Conservation (phyloP, 164 flowering plant genomes). For the Sextonia rubra region DNA sequence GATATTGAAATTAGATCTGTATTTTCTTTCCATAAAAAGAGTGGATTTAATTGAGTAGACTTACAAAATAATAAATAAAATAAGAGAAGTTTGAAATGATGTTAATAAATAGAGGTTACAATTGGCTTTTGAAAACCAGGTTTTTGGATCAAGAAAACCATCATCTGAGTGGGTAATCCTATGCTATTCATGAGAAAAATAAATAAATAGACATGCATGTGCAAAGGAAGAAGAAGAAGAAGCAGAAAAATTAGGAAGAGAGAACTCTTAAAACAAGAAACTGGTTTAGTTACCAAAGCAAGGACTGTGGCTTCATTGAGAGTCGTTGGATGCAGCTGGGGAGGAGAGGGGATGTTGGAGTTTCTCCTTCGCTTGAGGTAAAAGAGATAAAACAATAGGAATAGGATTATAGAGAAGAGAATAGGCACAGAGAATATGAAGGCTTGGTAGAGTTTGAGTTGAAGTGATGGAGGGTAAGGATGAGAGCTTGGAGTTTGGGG, state of each 20-base stretch:
- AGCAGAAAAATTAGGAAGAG: neutral
- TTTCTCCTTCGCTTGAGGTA: slow-evolving; percentile 63
- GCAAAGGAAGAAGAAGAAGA: neutral
- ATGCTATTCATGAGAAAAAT: neutral
- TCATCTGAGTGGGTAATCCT: neutral
- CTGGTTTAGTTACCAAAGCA: slow-evolving; percentile 28
- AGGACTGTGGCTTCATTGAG: slow-evolving; percentile 21
- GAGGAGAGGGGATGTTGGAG: slow-evolving; percentile 29
- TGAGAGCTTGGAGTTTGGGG: slow-evolving; percentile 44
- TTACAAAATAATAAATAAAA: neutral
- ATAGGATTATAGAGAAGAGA: slow-evolving; percentile 47
- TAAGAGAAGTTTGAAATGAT: neutral
- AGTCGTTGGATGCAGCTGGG: slow-evolving; percentile 26
- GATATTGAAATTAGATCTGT: neutral
- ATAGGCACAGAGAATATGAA: slow-evolving; percentile 62
- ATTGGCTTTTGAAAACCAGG: neutral
- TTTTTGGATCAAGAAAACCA: neutral
- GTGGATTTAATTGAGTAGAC: neutral
- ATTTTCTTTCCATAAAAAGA: neutral
- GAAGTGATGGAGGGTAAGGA: slow-evolving; percentile 54
- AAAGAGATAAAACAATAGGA: slow-evolving; percentile 54
- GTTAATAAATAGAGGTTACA: neutral
- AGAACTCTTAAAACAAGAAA: neutral
- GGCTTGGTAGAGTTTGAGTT: slow-evolving; percentile 53
- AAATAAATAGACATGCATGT: neutral